These are phyloP conservation scores for Coprinellus micaceus DNA, from an alignment of 768 basidiomycete species.

Conservation along the genomic window DNA sequence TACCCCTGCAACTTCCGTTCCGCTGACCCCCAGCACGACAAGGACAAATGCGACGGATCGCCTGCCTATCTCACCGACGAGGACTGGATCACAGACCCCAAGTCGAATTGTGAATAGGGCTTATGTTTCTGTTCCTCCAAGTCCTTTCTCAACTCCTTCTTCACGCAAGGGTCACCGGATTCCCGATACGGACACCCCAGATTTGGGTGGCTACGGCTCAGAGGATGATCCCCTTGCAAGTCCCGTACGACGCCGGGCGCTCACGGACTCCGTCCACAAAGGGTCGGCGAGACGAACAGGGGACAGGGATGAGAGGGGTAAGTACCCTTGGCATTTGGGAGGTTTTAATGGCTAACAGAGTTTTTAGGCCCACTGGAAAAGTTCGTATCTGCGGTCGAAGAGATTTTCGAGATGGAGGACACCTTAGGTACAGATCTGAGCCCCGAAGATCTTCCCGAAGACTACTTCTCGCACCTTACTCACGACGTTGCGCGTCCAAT, in stretches of 20 bases:
- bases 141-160: constrained; percentile 44
- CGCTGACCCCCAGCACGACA: constrained; percentile 26
- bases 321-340: constrained; percentile 10
- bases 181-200: constrained; percentile 33
- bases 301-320: constrained; percentile 75
- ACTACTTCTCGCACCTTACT: constrained; percentile 64
- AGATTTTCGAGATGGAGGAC: constrained; percentile 87
- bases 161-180: constrained; percentile 23
- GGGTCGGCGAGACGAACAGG: constrained; percentile 60
- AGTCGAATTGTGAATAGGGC: constrained; percentile 37
- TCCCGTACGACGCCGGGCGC: constrained; percentile 24
- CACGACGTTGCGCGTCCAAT: constrained; percentile 57
- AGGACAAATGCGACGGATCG: constrained; percentile 18
- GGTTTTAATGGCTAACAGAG: neutral
- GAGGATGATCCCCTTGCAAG: constrained; percentile 40
- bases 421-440: constrained; percentile 38
- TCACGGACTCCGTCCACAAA: constrained; percentile 33
- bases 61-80: constrained; percentile 2
- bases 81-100: constrained; percentile 25
- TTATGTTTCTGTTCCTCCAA: constrained; percentile 45
- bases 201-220: constrained; percentile 57
- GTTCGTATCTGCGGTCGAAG: constrained; percentile 70
- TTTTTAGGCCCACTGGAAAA: constrained; percentile 66
- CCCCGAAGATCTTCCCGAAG: constrained; percentile 64
- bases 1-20: constrained; percentile 17